These are phyloP conservation scores for Juncus effusus DNA, from an alignment of 176 grass and related monocot species.

Conservation along the genomic window DNA sequence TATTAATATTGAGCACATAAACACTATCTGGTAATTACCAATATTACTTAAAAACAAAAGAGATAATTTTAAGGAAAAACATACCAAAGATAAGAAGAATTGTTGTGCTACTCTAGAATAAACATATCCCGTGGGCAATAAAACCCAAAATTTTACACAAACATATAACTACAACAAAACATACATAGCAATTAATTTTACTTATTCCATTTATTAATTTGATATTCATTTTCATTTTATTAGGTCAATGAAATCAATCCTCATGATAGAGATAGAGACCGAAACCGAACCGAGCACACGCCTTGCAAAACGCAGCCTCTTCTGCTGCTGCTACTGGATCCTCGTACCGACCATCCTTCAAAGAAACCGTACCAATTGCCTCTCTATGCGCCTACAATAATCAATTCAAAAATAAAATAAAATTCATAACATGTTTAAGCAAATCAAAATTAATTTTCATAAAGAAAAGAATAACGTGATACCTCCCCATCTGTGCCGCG, in stretches of 20 bases:
- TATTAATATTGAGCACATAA: too few relatives aligned
- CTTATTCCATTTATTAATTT: slow-evolving; percentile 23
- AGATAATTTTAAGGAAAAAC: not conserved
- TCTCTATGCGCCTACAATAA: slow-evolving; percentile 50
- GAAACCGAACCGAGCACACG: slow-evolving; percentile 54
- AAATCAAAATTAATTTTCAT: slow-evolving; percentile 14
- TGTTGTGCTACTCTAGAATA: not conserved
- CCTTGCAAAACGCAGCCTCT: slow-evolving; percentile 57
- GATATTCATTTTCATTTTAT: not conserved
- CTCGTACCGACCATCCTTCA: slow-evolving; percentile 39
- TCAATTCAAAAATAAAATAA: not conserved
- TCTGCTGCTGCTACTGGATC: slow-evolving; percentile 53
- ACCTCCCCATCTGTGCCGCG: slow-evolving; percentile 75
- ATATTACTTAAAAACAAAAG: too few relatives aligned
- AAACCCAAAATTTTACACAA: slow-evolving; percentile 10
- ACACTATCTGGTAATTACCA: too few relatives aligned
- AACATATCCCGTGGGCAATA: not conserved
- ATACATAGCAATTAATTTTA: not conserved
- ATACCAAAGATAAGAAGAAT: too few relatives aligned
- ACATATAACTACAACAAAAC: slow-evolving; percentile 2
- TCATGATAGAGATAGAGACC: slow-evolving; percentile 61
- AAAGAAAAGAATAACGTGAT: slow-evolving; percentile 12
- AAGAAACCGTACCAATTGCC: slow-evolving; percentile 54
- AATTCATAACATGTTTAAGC: not conserved
- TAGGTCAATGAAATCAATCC: slow-evolving; percentile 36